Conservation (phyloP, 139 green algal species). For the Protoeuglena noctilucae region DNA sequence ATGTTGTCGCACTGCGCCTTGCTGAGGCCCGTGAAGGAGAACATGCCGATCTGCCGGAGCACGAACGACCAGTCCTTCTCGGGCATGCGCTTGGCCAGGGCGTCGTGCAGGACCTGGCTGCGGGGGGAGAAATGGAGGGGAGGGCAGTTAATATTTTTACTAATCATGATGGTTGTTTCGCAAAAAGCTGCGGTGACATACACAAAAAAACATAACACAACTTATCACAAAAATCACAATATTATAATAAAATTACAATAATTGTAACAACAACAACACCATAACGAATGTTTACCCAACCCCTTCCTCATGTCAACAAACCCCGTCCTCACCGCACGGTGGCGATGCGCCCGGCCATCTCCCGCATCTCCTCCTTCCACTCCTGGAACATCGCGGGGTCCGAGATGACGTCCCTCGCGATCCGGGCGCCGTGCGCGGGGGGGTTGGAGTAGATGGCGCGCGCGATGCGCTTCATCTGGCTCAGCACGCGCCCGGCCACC, state of each 20-base stretch:
- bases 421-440: conserved; percentile 73
- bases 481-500: conserved; percentile 35
- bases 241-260: background rate
- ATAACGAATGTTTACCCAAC: too few relatives aligned
- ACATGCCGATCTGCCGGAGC: conserved; percentile 87
- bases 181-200: background rate
- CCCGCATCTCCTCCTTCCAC: conserved; percentile 89
- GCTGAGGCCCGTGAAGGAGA: conserved; percentile 82
- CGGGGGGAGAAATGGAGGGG: too few relatives aligned
- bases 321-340: too few relatives aligned
- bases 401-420: conserved; percentile 72
- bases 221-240: too few relatives aligned
- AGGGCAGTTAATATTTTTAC: too few relatives aligned
- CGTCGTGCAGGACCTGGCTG: conserved; percentile 48
- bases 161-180: background rate
- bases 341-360: conserved; percentile 89
- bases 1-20: conserved; percentile 79
- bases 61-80: conserved; percentile 85
- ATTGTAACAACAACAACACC: background rate
- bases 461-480: conserved; percentile 88
- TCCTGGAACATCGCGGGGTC: conserved; percentile 60
- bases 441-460: conserved; percentile 82
- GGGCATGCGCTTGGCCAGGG: conserved; percentile 43
- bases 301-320: too few relatives aligned
- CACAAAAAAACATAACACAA: background rate